Percentiles rank a stretch among this genome's conserved stretches.
Conservation (phyloP, 805 yeast genomes). For the Saccharomycopsis vini region DNA sequence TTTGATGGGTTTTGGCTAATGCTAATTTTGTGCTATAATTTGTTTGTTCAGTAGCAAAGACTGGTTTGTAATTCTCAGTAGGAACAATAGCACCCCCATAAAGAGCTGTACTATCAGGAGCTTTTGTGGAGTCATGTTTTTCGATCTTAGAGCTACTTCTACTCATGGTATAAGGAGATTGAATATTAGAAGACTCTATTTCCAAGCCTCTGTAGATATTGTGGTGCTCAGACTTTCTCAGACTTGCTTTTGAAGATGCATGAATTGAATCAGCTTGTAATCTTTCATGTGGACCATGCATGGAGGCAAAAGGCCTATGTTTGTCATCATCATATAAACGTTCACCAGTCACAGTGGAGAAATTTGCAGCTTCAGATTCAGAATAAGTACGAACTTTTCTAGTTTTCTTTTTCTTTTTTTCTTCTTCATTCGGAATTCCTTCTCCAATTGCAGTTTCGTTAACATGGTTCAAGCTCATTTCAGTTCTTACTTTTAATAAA, state of each 20-base stretch:
- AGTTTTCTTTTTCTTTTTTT: neutral
- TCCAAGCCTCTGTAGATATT: conserved; percentile 8
- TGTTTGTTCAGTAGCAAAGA: conserved; percentile 10
- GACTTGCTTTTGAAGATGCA: conserved; percentile 5
- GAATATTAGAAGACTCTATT: conserved; percentile 10
- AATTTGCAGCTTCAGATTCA: conserved; percentile 55
- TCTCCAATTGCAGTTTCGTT: neutral
- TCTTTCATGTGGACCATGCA: conserved; percentile 14
- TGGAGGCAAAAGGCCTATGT: conserved; percentile 33
- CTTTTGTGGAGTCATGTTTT: neutral
- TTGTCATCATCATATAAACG: conserved; percentile 45
- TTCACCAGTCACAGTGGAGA: conserved; percentile 45
- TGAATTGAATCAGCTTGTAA: conserved; percentile 19
- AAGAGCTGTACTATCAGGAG: conserved; percentile 13
- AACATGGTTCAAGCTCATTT: neutral
- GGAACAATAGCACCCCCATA: conserved; percentile 21
- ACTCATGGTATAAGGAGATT: conserved; percentile 1
- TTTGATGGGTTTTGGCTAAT: conserved; percentile 18
- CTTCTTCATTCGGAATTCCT: neutral
- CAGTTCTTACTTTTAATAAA: conserved; percentile 12
- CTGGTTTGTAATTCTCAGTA: conserved; percentile 16
- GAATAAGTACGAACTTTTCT: conserved; percentile 40
- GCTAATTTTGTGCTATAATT: conserved; percentile 14
- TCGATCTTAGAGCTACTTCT: neutral
- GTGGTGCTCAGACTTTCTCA: neutral